Conservation (phyloP, 805 yeast species). For the Lachancea waltii region DNA sequence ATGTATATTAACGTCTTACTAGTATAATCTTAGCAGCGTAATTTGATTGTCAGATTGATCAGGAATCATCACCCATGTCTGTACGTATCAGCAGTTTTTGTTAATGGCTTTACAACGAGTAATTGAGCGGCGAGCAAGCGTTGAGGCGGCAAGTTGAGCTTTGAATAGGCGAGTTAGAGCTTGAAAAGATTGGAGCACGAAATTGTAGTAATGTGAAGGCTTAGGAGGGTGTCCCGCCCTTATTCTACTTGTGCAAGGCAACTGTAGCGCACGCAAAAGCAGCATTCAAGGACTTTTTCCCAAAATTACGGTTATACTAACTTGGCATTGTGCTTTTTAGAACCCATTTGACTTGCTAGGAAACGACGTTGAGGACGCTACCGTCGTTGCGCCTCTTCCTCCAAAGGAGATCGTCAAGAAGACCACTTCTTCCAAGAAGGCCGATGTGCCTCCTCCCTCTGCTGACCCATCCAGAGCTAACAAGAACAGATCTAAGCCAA, state of each 20-base stretch:
- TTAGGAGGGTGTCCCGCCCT: too few species aligned
- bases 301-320: constrained; percentile 2
- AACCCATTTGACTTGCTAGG: constrained; percentile 78
- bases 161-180: neutral
- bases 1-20: neutral
- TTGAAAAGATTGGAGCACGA: neutral
- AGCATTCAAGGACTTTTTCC: neutral
- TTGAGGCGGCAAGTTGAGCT: too few species aligned
- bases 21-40: neutral
- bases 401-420: constrained; percentile 78
- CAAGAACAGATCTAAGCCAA: constrained; percentile 58
- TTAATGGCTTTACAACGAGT: neutral
- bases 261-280: neutral
- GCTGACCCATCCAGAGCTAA: constrained; percentile 77
- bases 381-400: constrained; percentile 40
- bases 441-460: constrained; percentile 73
- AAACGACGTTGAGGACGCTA: constrained; percentile 83
- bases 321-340: constrained; percentile 30
- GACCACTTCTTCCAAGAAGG: constrained; percentile 79
- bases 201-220: too few species aligned
- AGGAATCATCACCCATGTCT: constrained; percentile 8
- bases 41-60: constrained; percentile 2
- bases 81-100: constrained; percentile 4
- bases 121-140: too few species aligned
- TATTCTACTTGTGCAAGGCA: neutral